Base-by-base conservation (phyloP, 192 early-diverging fungal genomes). In the Linnemannia elongata region DNA sequence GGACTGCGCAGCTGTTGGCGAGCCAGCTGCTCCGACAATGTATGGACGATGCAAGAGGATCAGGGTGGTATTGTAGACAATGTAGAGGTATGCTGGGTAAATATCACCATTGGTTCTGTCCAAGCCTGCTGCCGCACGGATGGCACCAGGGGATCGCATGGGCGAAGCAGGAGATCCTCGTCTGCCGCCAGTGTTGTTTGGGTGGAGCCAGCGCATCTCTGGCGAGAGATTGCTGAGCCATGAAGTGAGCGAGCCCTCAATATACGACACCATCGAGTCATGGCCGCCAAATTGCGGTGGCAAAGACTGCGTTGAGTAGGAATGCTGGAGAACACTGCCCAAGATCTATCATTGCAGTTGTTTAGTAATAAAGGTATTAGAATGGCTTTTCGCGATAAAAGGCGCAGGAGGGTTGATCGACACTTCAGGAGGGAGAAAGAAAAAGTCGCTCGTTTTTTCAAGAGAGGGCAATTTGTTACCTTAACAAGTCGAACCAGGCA, bases 21-120 rank as follows among this genome's bases (percentile, higher is more conserved):
- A 82, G 6, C 83, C 88, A 18, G 88, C 75, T 42, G 80, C 82
- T 17, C 88, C 89, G 22, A 83, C 82, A 72, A 92, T 91, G 74
- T 92, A 92, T 4, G 91, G 91, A 60, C 90, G 81, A 66, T 92
- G 91, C 68, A 91, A 74, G 17, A 89, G 49, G 38, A 92, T 92
- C 33, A 92, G 44, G 12, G 83, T 82, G 0, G 90, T 89, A 68
- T 91, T 80, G 66, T 90, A 89, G 33, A 87, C 83, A 77, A 89
- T 82, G 74, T 80, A 83, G 30, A 86, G 75, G 55, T 86, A 86
- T 3, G 84, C 78, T 9, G 84, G 84, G 75, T 86, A 86, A 57
- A 81, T 77, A 4, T 86, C 79, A 52, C 83, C 74, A 45, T 39
- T 45, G n/a, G 77, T 72, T 36, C 20, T 72, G 55, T 57, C 84